phyloP scores from a whole-genome alignment of 768 basidiomycete genomes.

The Pisolithus sp. region DNA sequence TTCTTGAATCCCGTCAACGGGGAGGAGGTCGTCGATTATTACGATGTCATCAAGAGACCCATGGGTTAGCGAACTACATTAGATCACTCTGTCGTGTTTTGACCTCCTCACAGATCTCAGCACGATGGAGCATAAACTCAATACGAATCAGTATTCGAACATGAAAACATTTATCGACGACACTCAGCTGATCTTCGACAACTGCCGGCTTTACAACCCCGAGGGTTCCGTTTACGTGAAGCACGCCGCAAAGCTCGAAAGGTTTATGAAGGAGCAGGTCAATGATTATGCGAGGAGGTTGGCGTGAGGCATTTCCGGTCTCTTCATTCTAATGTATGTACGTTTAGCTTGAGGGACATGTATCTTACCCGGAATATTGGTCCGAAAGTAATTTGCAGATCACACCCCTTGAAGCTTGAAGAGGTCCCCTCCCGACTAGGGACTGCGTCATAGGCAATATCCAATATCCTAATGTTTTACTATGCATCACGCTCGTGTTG shows the following conservation, averaged over 20 bases:
- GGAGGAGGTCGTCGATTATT: slow-evolving; percentile 82
- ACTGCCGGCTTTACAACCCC: slow-evolving; percentile 84
- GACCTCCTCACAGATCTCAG: slow-evolving; percentile 53
- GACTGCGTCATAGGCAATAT: no score
- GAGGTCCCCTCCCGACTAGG: no score
- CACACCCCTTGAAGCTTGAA: no score
- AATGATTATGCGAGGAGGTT: slow-evolving; percentile 20
- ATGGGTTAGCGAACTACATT: slow-evolving; percentile 63
- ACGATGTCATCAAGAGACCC: slow-evolving; percentile 80
- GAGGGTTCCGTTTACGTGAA: slow-evolving; percentile 74
- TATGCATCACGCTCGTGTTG: no score
- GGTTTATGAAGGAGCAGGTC: slow-evolving; percentile 56
- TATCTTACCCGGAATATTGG: no score
- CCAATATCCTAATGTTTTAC: no score
- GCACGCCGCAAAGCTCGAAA: slow-evolving; percentile 81
- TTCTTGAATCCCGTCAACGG: slow-evolving; percentile 76
- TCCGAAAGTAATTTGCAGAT: no score
- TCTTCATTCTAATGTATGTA: neutral
- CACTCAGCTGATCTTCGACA: slow-evolving; percentile 79
- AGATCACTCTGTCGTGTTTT: neutral
- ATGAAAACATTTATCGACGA: slow-evolving; percentile 73
- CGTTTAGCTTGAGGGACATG: no score
- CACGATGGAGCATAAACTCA: slow-evolving; percentile 88
- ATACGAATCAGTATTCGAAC: slow-evolving; percentile 74
- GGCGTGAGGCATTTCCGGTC: neutral